Percentiles rank a stretch among this genome's conserved stretches.
These are phyloP conservation scores for Collybiopsis luxurians DNA, from an alignment of 768 basidiomycete species.

Conservation along the genomic window DNA sequence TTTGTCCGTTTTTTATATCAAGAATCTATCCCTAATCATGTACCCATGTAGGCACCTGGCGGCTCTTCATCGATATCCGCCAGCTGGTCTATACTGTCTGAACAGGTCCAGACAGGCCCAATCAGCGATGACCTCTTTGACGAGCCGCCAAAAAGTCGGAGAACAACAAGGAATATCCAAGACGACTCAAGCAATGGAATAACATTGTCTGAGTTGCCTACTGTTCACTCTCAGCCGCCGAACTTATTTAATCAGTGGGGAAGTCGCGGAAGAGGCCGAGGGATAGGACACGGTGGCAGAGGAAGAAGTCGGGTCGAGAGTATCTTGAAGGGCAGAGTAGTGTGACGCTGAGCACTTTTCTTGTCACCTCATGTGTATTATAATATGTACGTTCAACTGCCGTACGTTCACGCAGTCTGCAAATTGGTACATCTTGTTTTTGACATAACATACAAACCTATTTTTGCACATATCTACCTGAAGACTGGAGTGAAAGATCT, in stretches of 20 bases:
- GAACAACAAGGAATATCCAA: background rate
- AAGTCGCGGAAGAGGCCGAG: background rate
- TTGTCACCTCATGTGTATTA: no score
- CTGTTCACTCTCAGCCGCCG: no score
- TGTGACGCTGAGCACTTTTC: no score
- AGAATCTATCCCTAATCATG: no score
- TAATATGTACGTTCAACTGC: background rate
- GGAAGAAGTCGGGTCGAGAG: background rate
- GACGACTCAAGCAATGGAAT: background rate
- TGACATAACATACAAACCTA: no score
- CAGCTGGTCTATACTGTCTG: background rate
- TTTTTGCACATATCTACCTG: no score
- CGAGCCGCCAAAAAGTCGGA: background rate
- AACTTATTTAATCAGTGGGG: no score
- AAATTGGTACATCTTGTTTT: no score
- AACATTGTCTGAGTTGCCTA: no score
- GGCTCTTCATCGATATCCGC: background rate
- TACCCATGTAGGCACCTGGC: background rate
- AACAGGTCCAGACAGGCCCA: background rate
- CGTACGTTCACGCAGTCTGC: no score
- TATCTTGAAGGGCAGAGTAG: no score
- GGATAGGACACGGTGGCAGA: background rate
- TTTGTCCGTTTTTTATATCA: background rate
- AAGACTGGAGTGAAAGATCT: no score
- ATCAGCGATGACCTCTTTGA: background rate